These are phyloP conservation scores for Colletotrichum liriopes DNA, from an alignment of 2,329 filamentous ascomycete genomes.

Conservation along the genomic window DNA sequence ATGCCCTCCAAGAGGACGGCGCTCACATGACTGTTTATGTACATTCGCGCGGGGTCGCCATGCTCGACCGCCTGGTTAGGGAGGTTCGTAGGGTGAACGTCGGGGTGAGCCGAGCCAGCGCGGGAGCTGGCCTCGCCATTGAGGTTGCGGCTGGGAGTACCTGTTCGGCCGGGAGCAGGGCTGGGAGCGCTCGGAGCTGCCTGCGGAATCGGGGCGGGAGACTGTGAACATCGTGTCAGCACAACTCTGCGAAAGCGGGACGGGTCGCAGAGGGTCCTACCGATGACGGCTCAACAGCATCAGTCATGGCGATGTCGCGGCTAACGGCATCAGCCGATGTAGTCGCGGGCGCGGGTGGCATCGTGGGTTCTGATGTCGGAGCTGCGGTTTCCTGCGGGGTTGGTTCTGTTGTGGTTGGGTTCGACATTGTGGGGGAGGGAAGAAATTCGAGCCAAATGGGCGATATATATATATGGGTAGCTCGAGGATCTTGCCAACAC, in stretches of 20 bases:
- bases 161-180: constrained; percentile 61
- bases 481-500: background rate
- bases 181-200: constrained; percentile 55
- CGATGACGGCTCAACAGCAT: constrained; percentile 59
- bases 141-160: constrained; percentile 61
- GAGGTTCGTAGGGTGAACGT: constrained; percentile 64
- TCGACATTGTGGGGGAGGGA: constrained; percentile 33
- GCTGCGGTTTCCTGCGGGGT: constrained; percentile 41
- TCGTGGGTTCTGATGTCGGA: constrained; percentile 31
- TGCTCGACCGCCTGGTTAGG: constrained; percentile 74
- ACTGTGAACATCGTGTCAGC: constrained; percentile 49
- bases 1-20: constrained; percentile 80
- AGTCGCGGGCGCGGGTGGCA: constrained; percentile 15
- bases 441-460: background rate
- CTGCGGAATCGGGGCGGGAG: constrained; percentile 55
- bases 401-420: constrained; percentile 29
- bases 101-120: constrained; percentile 71
- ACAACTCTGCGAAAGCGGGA: background rate
- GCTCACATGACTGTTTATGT: constrained; percentile 81
- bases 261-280: constrained; percentile 49
- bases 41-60: constrained; percentile 79
- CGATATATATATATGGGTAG: background rate
- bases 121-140: constrained; percentile 62
- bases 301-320: constrained; percentile 60
- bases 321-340: constrained; percentile 21